These are phyloP conservation scores for Agrocybe praecox DNA, from an alignment of 768 basidiomycete genomes.

Conservation along the genomic window DNA sequence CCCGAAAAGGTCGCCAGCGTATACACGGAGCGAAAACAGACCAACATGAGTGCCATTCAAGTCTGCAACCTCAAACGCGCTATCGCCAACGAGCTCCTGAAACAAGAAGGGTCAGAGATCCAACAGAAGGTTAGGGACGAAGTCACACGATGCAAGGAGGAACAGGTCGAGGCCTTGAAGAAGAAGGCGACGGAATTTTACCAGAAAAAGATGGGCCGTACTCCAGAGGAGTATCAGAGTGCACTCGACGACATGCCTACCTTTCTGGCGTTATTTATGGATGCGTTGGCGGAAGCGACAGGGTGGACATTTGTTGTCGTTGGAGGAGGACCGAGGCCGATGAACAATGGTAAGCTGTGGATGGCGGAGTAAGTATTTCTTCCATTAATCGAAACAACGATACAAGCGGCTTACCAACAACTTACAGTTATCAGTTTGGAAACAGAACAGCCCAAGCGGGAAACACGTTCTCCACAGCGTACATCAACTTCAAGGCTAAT, in stretches of 20 bases:
- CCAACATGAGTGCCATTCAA: neutral
- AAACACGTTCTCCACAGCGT: no score
- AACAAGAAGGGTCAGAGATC: no score
- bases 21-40: neutral
- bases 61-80: neutral
- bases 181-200: neutral
- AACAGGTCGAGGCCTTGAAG: neutral
- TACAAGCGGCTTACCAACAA: no score
- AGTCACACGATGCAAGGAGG: neutral
- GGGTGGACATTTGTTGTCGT: neutral
- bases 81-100: neutral
- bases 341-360: neutral
- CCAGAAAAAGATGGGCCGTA: neutral
- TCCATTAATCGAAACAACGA: no score
- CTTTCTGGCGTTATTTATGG: neutral
- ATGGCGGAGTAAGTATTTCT: no score
- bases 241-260: neutral
- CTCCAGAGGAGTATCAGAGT: constrained; percentile 7
- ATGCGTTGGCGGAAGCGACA: neutral
- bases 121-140: no score
- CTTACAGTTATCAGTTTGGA: no score
- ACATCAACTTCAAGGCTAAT: no score
- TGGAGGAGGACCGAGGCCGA: neutral
- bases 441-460: no score
- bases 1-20: neutral